Percentiles rank a stretch among this genome's conserved stretches.
phyloP scores from a whole-genome alignment of 768 basidiomycete genomes.

The Leccinum aurantiacum region DNA sequence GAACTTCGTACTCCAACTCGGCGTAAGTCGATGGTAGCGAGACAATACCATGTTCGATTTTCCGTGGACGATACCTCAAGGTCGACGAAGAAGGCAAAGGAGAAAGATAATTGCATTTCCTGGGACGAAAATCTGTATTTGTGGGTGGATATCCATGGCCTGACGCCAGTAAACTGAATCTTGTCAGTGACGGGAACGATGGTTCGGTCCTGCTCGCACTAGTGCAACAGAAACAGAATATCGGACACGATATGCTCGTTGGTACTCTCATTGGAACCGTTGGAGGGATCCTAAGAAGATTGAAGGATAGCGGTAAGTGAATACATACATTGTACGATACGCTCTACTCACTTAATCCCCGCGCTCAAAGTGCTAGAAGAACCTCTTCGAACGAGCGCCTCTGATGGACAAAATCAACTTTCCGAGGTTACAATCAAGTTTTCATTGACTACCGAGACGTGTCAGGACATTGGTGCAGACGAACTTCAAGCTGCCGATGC shows the following conservation, averaged over 20 bases:
- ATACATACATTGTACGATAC: neutral
- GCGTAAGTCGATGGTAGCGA: constrained; percentile 5
- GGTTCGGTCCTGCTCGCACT: constrained; percentile 9
- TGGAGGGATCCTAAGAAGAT: constrained; percentile 9
- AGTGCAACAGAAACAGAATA: constrained; percentile 11
- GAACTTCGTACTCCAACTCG: constrained; percentile 11
- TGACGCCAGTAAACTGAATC: neutral
- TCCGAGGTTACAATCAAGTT: constrained; percentile 17
- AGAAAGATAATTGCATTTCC: constrained; percentile 5
- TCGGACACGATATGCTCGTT: constrained; percentile 12
- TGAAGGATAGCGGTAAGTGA: constrained; percentile 16
- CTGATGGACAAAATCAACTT: neutral
- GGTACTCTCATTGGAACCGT: constrained; percentile 14
- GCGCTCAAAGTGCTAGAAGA: constrained; percentile 16
- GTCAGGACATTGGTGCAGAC: neutral
- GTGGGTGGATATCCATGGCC: constrained; percentile 6
- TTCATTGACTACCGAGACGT: constrained; percentile 1
- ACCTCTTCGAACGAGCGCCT: constrained; percentile 1
- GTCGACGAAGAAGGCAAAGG: constrained; percentile 15
- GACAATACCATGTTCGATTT: constrained; percentile 15
- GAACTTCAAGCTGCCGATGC: constrained; percentile 18
- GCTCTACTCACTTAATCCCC: neutral
- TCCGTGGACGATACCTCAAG: constrained; percentile 9
- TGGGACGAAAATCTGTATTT: constrained; percentile 20
- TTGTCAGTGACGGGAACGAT: constrained; percentile 16